These are phyloP conservation scores for Claviceps quebecensis DNA, from an alignment of 2,329 filamentous ascomycete species.

Conservation along the genomic window DNA sequence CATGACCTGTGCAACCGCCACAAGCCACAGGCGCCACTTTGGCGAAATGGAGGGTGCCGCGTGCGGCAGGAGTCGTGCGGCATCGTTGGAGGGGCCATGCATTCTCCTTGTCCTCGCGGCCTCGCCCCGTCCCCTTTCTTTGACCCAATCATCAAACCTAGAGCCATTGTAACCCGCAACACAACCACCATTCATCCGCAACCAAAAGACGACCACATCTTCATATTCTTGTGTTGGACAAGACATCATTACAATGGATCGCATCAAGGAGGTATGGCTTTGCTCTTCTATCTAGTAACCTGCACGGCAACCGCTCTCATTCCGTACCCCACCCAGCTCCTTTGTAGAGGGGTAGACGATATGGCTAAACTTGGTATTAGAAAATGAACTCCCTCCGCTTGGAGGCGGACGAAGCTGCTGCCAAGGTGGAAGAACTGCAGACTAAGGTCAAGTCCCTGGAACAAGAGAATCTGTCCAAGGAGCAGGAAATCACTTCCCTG, in stretches of 20 bases:
- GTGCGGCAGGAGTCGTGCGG: constrained; percentile 8
- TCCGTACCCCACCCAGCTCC: constrained; percentile 15
- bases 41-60: background rate
- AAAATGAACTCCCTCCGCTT: constrained; percentile 91
- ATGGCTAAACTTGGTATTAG: constrained; percentile 29
- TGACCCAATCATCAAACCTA: constrained; percentile 18
- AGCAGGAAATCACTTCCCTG: constrained; percentile 95
- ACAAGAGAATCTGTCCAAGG: constrained; percentile 90
- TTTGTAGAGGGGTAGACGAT: constrained; percentile 11
- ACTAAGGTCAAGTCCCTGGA: constrained; percentile 77
- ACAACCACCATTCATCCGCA: constrained; percentile 13
- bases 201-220: constrained; percentile 3
- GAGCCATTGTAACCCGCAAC: constrained; percentile 19
- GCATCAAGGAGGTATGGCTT: constrained; percentile 71
- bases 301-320: constrained; percentile 11
- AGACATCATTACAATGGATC: constrained; percentile 50
- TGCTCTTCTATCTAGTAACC: background rate
- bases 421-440: constrained; percentile 79
- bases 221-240: constrained; percentile 7
- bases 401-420: constrained; percentile 75
- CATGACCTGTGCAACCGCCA: constrained; percentile 8
- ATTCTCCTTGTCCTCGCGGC: constrained; percentile 9
- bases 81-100: constrained; percentile 22
- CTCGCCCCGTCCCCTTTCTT: constrained; percentile 18
- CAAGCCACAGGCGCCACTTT: constrained; percentile 15